Percentiles rank a stretch among this genome's conserved stretches.
Conservation (phyloP, 495 filamentous ascomycete species). For the Podospora comata region DNA sequence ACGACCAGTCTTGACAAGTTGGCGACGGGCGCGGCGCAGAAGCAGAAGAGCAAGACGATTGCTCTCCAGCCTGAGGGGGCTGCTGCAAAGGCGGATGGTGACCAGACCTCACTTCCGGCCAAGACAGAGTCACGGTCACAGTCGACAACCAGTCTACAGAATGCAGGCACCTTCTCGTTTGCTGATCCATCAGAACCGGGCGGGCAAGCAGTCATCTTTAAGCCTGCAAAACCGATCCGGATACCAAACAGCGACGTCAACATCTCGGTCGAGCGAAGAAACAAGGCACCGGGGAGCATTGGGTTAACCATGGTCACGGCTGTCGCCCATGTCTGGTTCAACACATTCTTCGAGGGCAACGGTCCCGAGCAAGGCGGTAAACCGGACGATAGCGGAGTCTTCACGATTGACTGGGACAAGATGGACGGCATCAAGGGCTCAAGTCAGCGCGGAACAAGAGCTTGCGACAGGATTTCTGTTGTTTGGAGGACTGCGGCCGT, state of each 20-base stretch:
- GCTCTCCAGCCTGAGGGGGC: slow-evolving; percentile 19
- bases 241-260: slow-evolving; percentile 82
- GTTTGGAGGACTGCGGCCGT: slow-evolving; percentile 61
- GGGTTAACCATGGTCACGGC: slow-evolving; percentile 87
- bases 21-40: not conserved
- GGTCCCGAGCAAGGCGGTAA: slow-evolving; percentile 56
- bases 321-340: slow-evolving; percentile 95
- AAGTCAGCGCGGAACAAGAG: slow-evolving; percentile 70
- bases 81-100: not conserved
- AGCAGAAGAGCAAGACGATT: slow-evolving; percentile 30
- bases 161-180: slow-evolving; percentile 13
- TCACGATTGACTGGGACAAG: slow-evolving; percentile 59
- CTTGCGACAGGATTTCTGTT: slow-evolving; percentile 80
- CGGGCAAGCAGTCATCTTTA: slow-evolving; percentile 71
- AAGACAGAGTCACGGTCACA: slow-evolving; percentile 19
- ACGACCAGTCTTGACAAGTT: slow-evolving; percentile 19
- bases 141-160: slow-evolving; percentile 26
- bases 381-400: slow-evolving; percentile 52
- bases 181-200: slow-evolving; percentile 43
- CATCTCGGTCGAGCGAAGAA: slow-evolving; percentile 73
- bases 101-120: not conserved
- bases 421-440: slow-evolving; percentile 73
- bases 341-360: slow-evolving; percentile 85
- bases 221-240: slow-evolving; percentile 57
- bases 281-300: slow-evolving; percentile 69